phyloP scores from a whole-genome alignment of 305 asterid species.

The Lippia alba region DNA sequence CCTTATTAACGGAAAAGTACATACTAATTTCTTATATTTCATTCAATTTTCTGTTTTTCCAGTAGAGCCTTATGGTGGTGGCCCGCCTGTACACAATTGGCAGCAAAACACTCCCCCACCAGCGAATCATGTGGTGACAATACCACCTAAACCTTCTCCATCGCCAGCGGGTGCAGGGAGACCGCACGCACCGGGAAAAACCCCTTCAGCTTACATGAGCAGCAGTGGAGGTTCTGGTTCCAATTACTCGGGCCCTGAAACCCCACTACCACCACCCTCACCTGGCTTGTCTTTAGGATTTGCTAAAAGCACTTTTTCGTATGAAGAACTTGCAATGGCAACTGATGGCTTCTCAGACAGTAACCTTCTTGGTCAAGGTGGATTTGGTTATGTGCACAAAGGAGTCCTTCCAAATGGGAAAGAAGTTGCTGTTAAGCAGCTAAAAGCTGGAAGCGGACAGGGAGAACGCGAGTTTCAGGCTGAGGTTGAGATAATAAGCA shows the following conservation, averaged over 20 bases:
- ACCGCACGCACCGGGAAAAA: conserved; percentile 40
- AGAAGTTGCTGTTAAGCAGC: conserved; percentile 68
- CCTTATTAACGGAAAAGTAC: not conserved
- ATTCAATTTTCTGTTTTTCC: conserved; percentile 22
- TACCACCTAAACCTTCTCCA: conserved; percentile 53
- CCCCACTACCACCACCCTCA: conserved; percentile 52
- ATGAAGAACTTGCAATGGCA: conserved; percentile 64
- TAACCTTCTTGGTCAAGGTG: conserved; percentile 79
- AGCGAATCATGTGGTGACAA: conserved; percentile 39
- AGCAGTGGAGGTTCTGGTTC: conserved; percentile 67
- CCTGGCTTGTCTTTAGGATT: conserved; percentile 58
- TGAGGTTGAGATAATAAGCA: conserved; percentile 68
- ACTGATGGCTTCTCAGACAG: conserved; percentile 72
- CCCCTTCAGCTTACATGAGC: conserved; percentile 44
- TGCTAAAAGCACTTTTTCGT: conserved; percentile 58
- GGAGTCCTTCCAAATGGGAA: conserved; percentile 74
- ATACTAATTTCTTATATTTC: conserved; percentile 16
- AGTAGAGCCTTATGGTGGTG: conserved; percentile 55
- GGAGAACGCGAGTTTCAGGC: conserved; percentile 77
- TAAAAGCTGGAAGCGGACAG: conserved; percentile 73
- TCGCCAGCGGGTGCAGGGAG: conserved; percentile 46
- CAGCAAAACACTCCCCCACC: conserved; percentile 55
- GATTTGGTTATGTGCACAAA: conserved; percentile 71
- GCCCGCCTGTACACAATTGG: conserved; percentile 50
- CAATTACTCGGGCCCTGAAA: conserved; percentile 57